phyloP scores from a whole-genome alignment of 306 rosid genomes.

The Astragalus glycyphyllos region DNA sequence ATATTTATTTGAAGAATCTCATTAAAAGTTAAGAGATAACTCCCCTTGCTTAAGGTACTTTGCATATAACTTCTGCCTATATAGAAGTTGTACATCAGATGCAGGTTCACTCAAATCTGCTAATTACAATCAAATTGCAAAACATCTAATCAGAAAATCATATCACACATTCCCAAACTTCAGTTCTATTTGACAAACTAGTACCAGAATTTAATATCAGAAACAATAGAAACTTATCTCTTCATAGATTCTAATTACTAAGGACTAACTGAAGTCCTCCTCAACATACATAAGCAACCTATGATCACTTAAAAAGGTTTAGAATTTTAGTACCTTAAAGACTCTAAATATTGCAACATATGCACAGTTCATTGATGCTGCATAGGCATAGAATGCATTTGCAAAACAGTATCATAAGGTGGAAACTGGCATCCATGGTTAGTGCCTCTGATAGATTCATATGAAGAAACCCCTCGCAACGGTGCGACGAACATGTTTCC shows the following conservation, averaged over 20 bases:
- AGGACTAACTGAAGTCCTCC: constrained; percentile 54
- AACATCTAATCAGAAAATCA: constrained; percentile 50
- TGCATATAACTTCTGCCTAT: constrained; percentile 21
- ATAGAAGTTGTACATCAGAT: constrained; percentile 28
- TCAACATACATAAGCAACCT: constrained; percentile 59
- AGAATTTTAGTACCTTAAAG: constrained; percentile 35
- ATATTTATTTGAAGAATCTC: constrained; percentile 43
- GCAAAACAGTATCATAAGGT: constrained; percentile 54
- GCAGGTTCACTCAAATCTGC: constrained; percentile 37
- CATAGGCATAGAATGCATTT: constrained; percentile 66
- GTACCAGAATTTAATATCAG: constrained; percentile 45
- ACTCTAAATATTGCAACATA: constrained; percentile 42
- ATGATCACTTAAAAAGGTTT: constrained; percentile 47
- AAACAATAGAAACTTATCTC: constrained; percentile 52
- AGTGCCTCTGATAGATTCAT: constrained; percentile 53
- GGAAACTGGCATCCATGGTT: constrained; percentile 59
- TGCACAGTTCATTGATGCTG: constrained; percentile 54
- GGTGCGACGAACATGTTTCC: constrained; percentile 60
- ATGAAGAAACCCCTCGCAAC: constrained; percentile 60
- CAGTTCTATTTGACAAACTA: constrained; percentile 40
- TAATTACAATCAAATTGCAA: constrained; percentile 44
- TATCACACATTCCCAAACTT: constrained; percentile 49
- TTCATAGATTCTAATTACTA: constrained; percentile 47
- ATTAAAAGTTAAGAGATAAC: constrained; percentile 33
- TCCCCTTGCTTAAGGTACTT: constrained; percentile 14